Percentiles rank a stretch among this genome's conserved stretches.
These are phyloP conservation scores for Phytopythium helicoides DNA, from an alignment of 352 stramenopile genomes.

Conservation along the genomic window DNA sequence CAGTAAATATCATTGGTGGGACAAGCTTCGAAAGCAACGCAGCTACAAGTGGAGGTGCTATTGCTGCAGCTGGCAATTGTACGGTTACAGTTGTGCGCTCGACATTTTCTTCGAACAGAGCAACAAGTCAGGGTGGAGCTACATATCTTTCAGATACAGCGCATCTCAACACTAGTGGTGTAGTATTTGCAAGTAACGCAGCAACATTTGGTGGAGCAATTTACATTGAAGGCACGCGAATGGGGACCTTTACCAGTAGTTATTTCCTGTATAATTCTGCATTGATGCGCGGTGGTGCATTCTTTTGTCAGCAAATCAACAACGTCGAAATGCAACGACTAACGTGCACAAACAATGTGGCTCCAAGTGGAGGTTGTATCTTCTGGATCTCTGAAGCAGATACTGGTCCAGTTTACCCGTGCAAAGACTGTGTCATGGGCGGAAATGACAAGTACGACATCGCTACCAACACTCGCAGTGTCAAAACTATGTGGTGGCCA, in stretches of 20 bases:
- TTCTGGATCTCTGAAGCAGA: slow-evolving; percentile 52
- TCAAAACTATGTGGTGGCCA: slow-evolving; percentile 62
- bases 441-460: slow-evolving; percentile 54
- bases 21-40: slow-evolving; percentile 37
- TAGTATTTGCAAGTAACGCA: slow-evolving; percentile 25
- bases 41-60: slow-evolving; percentile 27
- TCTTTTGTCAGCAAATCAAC: slow-evolving; percentile 37
- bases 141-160: slow-evolving; percentile 29
- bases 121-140: slow-evolving; percentile 21
- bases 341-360: slow-evolving; percentile 33
- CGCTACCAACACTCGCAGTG: slow-evolving; percentile 56
- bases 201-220: slow-evolving; percentile 36
- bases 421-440: slow-evolving; percentile 26
- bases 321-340: slow-evolving; percentile 21
- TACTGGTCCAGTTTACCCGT: slow-evolving; percentile 25
- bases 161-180: slow-evolving; percentile 10
- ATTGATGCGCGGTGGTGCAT: slow-evolving; percentile 33
- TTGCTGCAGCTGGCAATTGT: slow-evolving; percentile 14
- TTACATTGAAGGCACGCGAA: slow-evolving; percentile 19
- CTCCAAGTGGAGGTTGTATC: slow-evolving; percentile 54
- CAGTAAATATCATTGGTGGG: slow-evolving; percentile 8
- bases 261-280: slow-evolving; percentile 36
- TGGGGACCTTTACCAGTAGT: slow-evolving; percentile 12
- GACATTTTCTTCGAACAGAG: slow-evolving; percentile 24
- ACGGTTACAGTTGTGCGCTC: slow-evolving; percentile 9